A percentile compares a stretch with the other conserved stretches of the same genome.
phyloP scores from a whole-genome alignment of 2,329 filamentous ascomycete genomes.

The Venturia effusa region DNA sequence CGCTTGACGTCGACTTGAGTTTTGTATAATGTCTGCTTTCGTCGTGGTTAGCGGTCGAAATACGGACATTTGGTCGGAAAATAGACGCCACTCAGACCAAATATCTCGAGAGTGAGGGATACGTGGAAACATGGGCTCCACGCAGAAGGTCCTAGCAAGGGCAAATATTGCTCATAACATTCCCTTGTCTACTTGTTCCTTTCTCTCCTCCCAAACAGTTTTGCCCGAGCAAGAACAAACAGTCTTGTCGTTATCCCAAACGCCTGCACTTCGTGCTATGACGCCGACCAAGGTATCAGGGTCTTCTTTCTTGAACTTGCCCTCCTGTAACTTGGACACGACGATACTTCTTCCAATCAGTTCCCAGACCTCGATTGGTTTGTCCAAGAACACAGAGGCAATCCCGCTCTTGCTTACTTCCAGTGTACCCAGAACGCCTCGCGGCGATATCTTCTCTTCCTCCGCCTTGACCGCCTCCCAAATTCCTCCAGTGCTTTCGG shows the following conservation, averaged over 20 bases:
- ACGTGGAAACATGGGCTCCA: not conserved
- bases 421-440: constrained; percentile 63
- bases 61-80: not conserved
- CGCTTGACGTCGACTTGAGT: not conserved
- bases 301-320: constrained; percentile 58
- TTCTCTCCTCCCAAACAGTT: constrained; percentile 94
- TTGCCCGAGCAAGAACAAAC: constrained; percentile 97
- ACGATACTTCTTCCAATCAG: constrained; percentile 90
- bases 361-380: constrained; percentile 83
- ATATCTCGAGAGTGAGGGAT: not conserved
- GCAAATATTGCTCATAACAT: constrained; percentile 56
- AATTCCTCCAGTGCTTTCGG: constrained; percentile 69
- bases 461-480: constrained; percentile 43
- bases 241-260: constrained; percentile 98
- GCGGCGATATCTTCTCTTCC: constrained; percentile 32
- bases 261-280: constrained; percentile 88
- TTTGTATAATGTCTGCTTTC: not conserved
- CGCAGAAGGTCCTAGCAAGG: not conserved
- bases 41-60: not conserved
- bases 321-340: constrained; percentile 58
- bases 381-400: constrained; percentile 72
- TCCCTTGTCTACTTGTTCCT: constrained; percentile 77
- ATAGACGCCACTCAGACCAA: not conserved
- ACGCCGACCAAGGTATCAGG: constrained; percentile 82
- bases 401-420: constrained; percentile 65